Evolutionary conservation across 768 basidiomycete genomes (phyloP), one percentile per base, ranked within the genome.

Genomic region (Paxillus rubicundulus): DNA sequence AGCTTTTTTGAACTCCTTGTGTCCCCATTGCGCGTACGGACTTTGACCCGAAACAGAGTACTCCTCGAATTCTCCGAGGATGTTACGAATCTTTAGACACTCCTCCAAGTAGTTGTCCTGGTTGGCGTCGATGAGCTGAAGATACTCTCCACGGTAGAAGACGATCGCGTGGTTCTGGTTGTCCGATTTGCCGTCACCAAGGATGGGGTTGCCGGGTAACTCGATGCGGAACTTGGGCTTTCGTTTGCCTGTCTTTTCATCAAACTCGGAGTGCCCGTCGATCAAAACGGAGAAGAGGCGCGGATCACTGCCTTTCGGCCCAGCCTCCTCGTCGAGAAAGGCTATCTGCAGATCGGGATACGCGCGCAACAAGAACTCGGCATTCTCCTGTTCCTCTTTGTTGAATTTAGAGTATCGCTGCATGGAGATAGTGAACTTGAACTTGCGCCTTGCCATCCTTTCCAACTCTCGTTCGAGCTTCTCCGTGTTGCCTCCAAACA

Each of bases 71-170:
- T 98, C 97, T 60, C 92, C 96, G 44, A 99, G 81, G 46, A 99
- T 84, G 68, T 95, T 99, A 33, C 97, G 86, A 62, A 99, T 99
- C 80, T 99, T 99, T 68, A 99, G 73, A 71, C 97, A 99, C 68
- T 99, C 97, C 69, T 99, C 97, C 63, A 99, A 77, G 65, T 99
- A 99, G 75, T 98, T 99, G 77, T 99, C 97, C 75, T 99, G 97
- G 69, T 99, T 99, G 61, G 97, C 97, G 60, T 99, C 97, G 72
- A 99, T 98, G 61, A 99, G 88, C 72, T 99, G 97, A 45, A 99
- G 79, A 69, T 97, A 98, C 73, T 99, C 97, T 58, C 97, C 97
- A 42, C 97, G 92, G 72, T 98, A 97, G 79, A 99, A 99, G 64
- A 98, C 79, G 63, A 99, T 98, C 27, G 97, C 96, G 66, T 99